These are phyloP conservation scores for Teunomyces lycoperdinae DNA, from an alignment of 805 yeast genomes.

Conservation along the genomic window DNA sequence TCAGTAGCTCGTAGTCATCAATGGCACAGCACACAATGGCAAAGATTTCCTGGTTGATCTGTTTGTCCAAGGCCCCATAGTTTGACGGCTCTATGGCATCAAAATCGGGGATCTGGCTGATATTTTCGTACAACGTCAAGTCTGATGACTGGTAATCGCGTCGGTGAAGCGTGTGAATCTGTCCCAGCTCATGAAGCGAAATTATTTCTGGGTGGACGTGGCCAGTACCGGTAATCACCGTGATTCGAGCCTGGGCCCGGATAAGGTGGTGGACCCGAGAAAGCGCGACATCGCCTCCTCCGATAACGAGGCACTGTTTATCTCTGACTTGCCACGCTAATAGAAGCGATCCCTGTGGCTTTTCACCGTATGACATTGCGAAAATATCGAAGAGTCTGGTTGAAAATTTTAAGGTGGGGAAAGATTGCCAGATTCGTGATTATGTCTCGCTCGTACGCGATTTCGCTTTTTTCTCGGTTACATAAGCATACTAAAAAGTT, in stretches of 20 bases:
- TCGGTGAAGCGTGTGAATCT: conserved; percentile 38
- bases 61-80: conserved; percentile 29
- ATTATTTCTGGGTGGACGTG: conserved; percentile 28
- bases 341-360: conserved; percentile 54
- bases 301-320: conserved; percentile 66
- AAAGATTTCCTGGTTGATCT: conserved; percentile 42
- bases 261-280: conserved; percentile 65
- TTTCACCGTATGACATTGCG: conserved; percentile 6
- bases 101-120: conserved; percentile 13
- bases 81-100: conserved; percentile 18
- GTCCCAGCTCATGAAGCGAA: conserved; percentile 31
- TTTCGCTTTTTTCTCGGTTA: too few relatives aligned
- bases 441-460: too few relatives aligned
- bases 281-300: conserved; percentile 77
- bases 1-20: conserved; percentile 62
- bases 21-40: conserved; percentile 72
- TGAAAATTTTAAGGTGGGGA: too few relatives aligned
- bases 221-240: conserved; percentile 51
- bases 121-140: conserved; percentile 46
- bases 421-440: too few relatives aligned
- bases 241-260: conserved; percentile 66
- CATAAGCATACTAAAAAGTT: too few relatives aligned
- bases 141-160: conserved; percentile 49
- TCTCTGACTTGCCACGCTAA: conserved; percentile 73
- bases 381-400: too few relatives aligned